A percentile compares a stretch with the other conserved stretches of the same genome.
Evolutionary conservation across 2,329 filamentous ascomycete species (phyloP).

Genomic region (Alternaria burnsii): DNA sequence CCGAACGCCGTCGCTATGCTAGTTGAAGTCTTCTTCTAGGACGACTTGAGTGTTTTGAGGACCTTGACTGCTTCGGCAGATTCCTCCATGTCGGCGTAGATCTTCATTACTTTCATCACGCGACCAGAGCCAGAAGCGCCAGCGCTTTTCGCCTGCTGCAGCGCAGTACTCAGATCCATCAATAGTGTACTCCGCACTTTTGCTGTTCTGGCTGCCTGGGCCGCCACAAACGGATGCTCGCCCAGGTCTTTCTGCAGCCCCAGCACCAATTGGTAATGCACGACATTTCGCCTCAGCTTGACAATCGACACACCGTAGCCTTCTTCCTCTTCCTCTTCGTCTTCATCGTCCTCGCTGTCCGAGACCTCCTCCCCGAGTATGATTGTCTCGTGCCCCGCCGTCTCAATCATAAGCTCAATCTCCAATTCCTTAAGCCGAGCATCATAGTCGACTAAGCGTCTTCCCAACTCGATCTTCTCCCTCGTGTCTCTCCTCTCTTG

Average conservation of each 20-base stretch:
- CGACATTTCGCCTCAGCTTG: slow-evolving; percentile 64
- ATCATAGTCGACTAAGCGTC: slow-evolving; percentile 71
- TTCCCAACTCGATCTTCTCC: slow-evolving; percentile 68
- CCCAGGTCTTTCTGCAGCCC: slow-evolving; percentile 62
- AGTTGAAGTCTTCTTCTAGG: slow-evolving; percentile 24
- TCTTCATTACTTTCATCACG: slow-evolving; percentile 64
- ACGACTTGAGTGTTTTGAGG: slow-evolving; percentile 54
- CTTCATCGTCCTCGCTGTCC: slow-evolving; percentile 40
- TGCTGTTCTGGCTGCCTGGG: slow-evolving; percentile 64
- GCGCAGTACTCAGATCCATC: slow-evolving; percentile 69
- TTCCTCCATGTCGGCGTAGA: slow-evolving; percentile 70
- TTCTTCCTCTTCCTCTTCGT: slow-evolving; percentile 44
- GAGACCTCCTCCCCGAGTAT: slow-evolving; percentile 21
- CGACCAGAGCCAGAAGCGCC: slow-evolving; percentile 52
- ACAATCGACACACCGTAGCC: slow-evolving; percentile 43
- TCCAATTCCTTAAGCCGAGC: slow-evolving; percentile 71
- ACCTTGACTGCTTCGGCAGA: slow-evolving; percentile 66
- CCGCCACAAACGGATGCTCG: slow-evolving; percentile 69
- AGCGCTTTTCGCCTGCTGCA: slow-evolving; percentile 64
- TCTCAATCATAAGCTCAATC: slow-evolving; percentile 65
- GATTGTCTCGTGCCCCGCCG: slow-evolving; percentile 25
- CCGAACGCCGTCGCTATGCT: slow-evolving; percentile 59
- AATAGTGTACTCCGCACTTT: slow-evolving; percentile 69
- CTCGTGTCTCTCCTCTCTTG: slow-evolving; percentile 76
- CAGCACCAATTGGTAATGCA: slow-evolving; percentile 66